Conservation (phyloP, 192 early-diverging fungal genomes). For the Radiomyces spectabilis region DNA sequence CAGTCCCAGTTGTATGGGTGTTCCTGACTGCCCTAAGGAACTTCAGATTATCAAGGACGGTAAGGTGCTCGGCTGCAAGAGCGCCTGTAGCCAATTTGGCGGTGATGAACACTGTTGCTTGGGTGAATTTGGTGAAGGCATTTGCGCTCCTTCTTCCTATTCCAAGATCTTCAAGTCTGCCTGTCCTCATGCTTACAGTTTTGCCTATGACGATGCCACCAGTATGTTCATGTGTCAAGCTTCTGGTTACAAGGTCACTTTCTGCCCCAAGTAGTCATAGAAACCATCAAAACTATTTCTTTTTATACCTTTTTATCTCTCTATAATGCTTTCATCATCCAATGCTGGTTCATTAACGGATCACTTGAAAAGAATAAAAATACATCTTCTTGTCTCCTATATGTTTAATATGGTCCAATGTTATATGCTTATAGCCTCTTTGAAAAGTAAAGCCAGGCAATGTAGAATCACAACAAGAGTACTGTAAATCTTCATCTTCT, state of each 20-base stretch:
- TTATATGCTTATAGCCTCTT: too few species aligned
- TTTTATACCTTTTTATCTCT: too few species aligned
- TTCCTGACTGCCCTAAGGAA: slow-evolving; percentile 17
- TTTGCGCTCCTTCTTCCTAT: slow-evolving; percentile 5
- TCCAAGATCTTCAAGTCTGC: slow-evolving; percentile 7
- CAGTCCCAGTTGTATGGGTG: not conserved
- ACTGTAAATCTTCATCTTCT: too few species aligned
- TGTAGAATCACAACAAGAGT: too few species aligned
- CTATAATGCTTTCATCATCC: too few species aligned
- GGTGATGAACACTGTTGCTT: slow-evolving; percentile 15
- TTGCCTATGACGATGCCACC: slow-evolving; percentile 21
- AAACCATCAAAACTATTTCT: too few species aligned
- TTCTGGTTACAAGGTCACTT: slow-evolving; percentile 11
- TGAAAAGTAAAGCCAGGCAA: too few species aligned
- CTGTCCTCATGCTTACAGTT: slow-evolving; percentile 24
- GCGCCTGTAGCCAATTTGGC: slow-evolving; percentile 14
- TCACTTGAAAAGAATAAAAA: too few species aligned
- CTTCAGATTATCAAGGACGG: slow-evolving; percentile 3
- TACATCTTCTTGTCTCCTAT: too few species aligned
- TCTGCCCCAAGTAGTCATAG: slow-evolving; percentile 19
- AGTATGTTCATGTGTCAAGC: slow-evolving; percentile 15
- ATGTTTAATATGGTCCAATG: too few species aligned
- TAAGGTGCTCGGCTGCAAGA: slow-evolving; percentile 6
- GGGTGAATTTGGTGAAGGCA: slow-evolving; percentile 6
- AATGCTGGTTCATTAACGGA: too few species aligned